Evolutionary conservation across 2,329 filamentous ascomycete genomes (phyloP).

Genomic region (Leptographium wingfieldii): DNA sequence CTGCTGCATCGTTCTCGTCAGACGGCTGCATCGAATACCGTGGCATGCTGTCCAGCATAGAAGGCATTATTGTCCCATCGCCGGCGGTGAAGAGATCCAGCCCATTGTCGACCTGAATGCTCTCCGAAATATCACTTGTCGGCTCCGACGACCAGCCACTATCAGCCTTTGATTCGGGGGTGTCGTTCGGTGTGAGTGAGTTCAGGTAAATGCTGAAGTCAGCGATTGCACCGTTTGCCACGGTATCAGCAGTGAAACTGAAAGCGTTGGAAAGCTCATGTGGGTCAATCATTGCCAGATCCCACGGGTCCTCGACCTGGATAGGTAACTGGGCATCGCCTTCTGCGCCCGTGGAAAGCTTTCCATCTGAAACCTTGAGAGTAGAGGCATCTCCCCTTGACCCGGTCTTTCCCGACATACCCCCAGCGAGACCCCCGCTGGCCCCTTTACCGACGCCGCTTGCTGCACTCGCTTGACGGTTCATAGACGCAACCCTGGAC

Average conservation of each 20-base stretch:
- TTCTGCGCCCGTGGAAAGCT: constrained; percentile 5
- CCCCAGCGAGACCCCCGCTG: constrained; percentile 14
- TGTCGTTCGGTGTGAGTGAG: constrained; percentile 47
- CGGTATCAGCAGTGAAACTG: constrained; percentile 24
- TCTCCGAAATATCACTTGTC: constrained; percentile 49
- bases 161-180: constrained; percentile 51
- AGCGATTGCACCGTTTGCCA: constrained; percentile 33
- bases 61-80: constrained; percentile 29
- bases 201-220: constrained; percentile 39
- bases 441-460: constrained; percentile 24
- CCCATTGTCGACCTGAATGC: constrained; percentile 38
- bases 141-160: constrained; percentile 42
- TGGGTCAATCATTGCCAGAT: constrained; percentile 38
- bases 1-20: constrained; percentile 14
- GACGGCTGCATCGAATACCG: constrained; percentile 20
- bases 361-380: constrained; percentile 15
- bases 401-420: constrained; percentile 16
- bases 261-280: constrained; percentile 33
- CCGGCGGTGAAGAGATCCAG: constrained; percentile 34
- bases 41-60: constrained; percentile 28
- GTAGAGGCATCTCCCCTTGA: constrained; percentile 15
- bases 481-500: constrained; percentile 39
- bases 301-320: constrained; percentile 15
- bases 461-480: constrained; percentile 32
- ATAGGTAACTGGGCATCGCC: constrained; percentile 12